A percentile compares a stretch with the other conserved stretches of the same genome.
These are phyloP conservation scores for Colletotrichum kahawae DNA, from an alignment of 2,329 filamentous ascomycete species.

Conservation along the genomic window DNA sequence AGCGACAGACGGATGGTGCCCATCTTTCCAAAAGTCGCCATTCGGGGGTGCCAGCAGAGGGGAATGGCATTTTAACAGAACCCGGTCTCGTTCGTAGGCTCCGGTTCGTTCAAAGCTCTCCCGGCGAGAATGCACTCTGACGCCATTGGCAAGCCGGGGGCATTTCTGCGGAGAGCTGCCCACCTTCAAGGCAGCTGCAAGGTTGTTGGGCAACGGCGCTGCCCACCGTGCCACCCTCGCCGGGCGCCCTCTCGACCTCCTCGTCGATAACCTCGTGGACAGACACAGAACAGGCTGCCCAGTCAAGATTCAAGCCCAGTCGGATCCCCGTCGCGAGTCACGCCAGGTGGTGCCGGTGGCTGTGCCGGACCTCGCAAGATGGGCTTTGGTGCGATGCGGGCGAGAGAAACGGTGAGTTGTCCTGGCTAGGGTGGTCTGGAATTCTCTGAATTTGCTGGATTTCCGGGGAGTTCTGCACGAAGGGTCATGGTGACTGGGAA, in stretches of 20 bases:
- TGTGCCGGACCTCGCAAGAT: background rate
- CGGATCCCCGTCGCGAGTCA: conserved; percentile 16
- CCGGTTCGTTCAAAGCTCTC: conserved; percentile 6
- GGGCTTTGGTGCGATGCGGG: background rate
- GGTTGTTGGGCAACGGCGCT: background rate
- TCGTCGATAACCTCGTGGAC: background rate
- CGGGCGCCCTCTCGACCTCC: background rate
- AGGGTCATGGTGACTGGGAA: conserved; percentile 17
- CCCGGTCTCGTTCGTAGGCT: conserved; percentile 14
- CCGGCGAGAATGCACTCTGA: conserved; percentile 22
- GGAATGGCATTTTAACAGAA: conserved; percentile 20
- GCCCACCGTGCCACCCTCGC: background rate
- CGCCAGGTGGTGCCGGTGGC: conserved; percentile 15
- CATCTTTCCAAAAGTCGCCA: conserved; percentile 27
- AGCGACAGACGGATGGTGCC: conserved; percentile 28
- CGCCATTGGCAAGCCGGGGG: conserved; percentile 20
- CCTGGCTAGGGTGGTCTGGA: background rate
- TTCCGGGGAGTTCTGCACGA: conserved; percentile 11
- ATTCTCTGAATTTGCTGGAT: background rate
- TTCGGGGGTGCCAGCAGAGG: conserved; percentile 19
- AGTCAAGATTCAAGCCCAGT: background rate
- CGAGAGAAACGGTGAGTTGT: conserved; percentile 8
- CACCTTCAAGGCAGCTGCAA: background rate
- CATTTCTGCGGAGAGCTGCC: conserved; percentile 13
- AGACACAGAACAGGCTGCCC: background rate